A percentile compares a stretch with the other conserved stretches of the same genome.
These are phyloP conservation scores for Erigeron philadelphicus DNA, from an alignment of 140 eudicot genomes.

Conservation along the genomic window DNA sequence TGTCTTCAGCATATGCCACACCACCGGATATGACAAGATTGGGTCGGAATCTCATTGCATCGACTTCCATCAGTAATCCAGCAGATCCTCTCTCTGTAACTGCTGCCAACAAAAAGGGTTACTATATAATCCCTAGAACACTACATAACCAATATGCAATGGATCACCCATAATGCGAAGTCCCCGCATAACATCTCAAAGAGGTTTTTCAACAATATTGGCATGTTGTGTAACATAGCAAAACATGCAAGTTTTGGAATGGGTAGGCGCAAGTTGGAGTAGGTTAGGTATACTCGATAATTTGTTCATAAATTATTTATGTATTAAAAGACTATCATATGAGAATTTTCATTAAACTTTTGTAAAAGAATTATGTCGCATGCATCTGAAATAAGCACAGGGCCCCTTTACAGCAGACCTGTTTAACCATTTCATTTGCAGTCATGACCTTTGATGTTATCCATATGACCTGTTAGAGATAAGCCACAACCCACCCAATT, in stretches of 20 bases:
- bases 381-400: background rate
- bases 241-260: background rate
- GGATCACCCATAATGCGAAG: background rate
- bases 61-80: conserved; percentile 35
- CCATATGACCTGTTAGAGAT: background rate
- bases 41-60: conserved; percentile 72
- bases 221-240: background rate
- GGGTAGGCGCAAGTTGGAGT: background rate
- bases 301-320: background rate
- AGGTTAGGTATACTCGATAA: background rate
- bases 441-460: background rate
- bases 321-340: background rate
- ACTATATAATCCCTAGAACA: background rate
- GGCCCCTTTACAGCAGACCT: background rate
- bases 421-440: background rate
- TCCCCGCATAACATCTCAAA: background rate
- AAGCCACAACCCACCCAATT: background rate
- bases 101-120: conserved; percentile 28
- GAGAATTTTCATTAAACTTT: background rate
- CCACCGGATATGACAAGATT: conserved; percentile 83
- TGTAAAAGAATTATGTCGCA: background rate
- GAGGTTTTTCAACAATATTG: background rate
- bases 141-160: background rate
- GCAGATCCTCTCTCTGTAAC: conserved; percentile 31
- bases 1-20: conserved; percentile 73